Evolutionary conservation across 1,284 basidiomycete genomes (phyloP).

Genomic region (Pholiota adiposa): DNA sequence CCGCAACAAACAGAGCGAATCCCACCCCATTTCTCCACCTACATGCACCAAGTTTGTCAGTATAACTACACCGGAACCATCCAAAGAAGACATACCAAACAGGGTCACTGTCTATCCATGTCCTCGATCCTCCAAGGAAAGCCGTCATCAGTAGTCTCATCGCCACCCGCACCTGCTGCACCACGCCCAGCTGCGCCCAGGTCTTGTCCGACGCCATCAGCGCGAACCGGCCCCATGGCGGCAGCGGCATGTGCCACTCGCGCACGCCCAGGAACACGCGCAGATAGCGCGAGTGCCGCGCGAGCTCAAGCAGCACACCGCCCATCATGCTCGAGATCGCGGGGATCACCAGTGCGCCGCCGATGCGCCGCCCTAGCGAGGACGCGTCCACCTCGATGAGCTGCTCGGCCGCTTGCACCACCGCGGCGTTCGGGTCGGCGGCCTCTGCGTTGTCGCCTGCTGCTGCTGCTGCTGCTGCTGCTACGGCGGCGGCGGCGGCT

Average conservation of each 20-base stretch:
- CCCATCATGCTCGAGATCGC: slow-evolving; percentile 70
- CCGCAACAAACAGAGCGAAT: slow-evolving; percentile 68
- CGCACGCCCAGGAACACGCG: slow-evolving; percentile 58
- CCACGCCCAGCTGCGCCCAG: slow-evolving; percentile 7
- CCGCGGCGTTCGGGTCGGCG: slow-evolving; percentile 28
- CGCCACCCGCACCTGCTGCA: slow-evolving; percentile 4
- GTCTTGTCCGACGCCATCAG: slow-evolving; percentile 29
- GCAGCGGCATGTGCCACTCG: slow-evolving; percentile 19
- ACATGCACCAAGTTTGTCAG: not conserved
- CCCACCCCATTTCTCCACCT: slow-evolving; percentile 80
- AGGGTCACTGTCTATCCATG: slow-evolving; percentile 70
- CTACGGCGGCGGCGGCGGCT: slow-evolving; percentile 15
- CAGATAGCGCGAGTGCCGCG: slow-evolving; percentile 50
- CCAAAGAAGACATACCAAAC: slow-evolving; percentile 69
- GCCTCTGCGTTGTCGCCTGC: slow-evolving; percentile 12
- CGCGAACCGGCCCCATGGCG: slow-evolving; percentile 24
- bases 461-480: slow-evolving; percentile 9
- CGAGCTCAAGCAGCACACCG: slow-evolving; percentile 55
- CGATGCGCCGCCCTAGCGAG: slow-evolving; percentile 65
- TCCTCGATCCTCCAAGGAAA: slow-evolving; percentile 57
- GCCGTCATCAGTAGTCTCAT: slow-evolving; percentile 43
- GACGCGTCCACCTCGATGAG: slow-evolving; percentile 59
- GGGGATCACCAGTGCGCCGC: slow-evolving; percentile 68
- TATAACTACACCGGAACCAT: too few species aligned
- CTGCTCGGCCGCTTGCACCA: slow-evolving; percentile 52